Conservation (phyloP, 495 filamentous ascomycete genomes). For the Penicillium desertorum region DNA sequence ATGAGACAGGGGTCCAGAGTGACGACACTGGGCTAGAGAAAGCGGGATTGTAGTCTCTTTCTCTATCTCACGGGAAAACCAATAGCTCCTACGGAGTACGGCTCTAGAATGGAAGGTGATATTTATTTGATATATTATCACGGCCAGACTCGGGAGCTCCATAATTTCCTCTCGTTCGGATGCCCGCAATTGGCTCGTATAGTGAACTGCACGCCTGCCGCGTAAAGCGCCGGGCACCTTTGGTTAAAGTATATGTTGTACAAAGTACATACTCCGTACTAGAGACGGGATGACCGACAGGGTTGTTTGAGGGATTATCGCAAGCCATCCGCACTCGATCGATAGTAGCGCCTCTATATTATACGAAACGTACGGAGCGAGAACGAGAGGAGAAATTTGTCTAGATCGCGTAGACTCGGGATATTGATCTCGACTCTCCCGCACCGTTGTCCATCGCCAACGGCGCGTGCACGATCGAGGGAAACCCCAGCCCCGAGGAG, state of each 20-base stretch:
- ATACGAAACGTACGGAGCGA: background rate
- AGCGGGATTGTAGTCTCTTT: background rate
- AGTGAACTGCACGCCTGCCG: slow-evolving; percentile 16
- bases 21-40: background rate
- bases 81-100: background rate
- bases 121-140: slow-evolving; percentile 7
- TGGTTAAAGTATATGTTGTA: slow-evolving; percentile 4
- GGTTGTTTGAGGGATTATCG: background rate
- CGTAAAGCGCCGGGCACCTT: slow-evolving; percentile 28
- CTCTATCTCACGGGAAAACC: background rate
- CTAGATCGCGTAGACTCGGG: slow-evolving; percentile 9
- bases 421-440: background rate
- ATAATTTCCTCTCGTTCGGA: background rate
- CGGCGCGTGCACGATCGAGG: slow-evolving; percentile 13
- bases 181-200: slow-evolving; percentile 15
- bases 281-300: slow-evolving; percentile 10
- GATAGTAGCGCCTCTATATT: background rate
- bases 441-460: slow-evolving; percentile 2
- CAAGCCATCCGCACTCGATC: background rate
- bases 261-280: background rate
- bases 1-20: slow-evolving; percentile 12
- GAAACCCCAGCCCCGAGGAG: slow-evolving; percentile 11
- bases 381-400: background rate
- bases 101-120: slow-evolving; percentile 3
- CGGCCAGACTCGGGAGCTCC: background rate